Conservation (phyloP, 176 grass and related monocot genomes). For the Oryza meridionalis region DNA sequence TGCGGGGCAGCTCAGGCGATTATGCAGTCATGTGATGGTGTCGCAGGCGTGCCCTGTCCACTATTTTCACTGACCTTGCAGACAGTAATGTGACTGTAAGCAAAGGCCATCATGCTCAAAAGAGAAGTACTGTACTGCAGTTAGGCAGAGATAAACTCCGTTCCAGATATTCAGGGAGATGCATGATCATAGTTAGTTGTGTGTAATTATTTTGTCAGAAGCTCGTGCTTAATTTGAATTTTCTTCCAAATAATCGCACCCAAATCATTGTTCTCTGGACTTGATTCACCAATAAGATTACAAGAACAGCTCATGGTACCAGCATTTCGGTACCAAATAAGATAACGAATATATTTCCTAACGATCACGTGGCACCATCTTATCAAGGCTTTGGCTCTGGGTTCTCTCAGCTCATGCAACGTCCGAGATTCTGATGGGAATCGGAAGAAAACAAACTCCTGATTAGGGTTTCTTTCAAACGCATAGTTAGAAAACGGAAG, state of each 20-base stretch:
- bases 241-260: not conserved
- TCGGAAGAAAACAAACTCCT: not conserved
- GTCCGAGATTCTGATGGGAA: not conserved
- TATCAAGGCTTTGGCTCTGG: not conserved
- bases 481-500: too few relatives aligned
- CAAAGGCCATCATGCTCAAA: not conserved
- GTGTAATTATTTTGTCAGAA: not conserved
- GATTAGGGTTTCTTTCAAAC: too few relatives aligned
- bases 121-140: not conserved
- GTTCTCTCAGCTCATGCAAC: not conserved
- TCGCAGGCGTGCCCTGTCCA: not conserved
- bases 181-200: not conserved
- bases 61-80: not conserved
- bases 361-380: not conserved
- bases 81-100: not conserved
- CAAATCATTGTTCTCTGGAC: not conserved
- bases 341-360: not conserved
- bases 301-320: not conserved
- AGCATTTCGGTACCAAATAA: not conserved
- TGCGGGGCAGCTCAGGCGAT: not conserved
- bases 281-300: not conserved
- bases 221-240: conserved; percentile 11
- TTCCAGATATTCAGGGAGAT: not conserved
- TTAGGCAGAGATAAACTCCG: not conserved
- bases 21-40: not conserved